Evolutionary conservation across 345 rosid species (phyloP), one percentile per base, ranked within the genome.

Genomic region (Syzygium aromaticum): DNA sequence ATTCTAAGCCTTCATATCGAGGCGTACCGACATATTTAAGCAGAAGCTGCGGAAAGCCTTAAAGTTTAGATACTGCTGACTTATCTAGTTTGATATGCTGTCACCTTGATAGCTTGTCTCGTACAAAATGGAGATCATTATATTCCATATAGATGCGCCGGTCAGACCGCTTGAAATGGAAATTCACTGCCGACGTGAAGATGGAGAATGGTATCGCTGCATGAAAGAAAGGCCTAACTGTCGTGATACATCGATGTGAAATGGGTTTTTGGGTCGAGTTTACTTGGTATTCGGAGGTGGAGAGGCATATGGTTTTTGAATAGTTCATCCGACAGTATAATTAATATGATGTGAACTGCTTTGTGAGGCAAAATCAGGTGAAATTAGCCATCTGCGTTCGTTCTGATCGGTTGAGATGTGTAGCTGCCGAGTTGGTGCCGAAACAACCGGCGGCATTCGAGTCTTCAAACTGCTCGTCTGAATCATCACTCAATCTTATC

Each of bases 1-100:
- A 89, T 87, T 93, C 94, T 8, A 33, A 89, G 83, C 96, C 94
- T 89, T 95, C 96, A 46, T 89, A 90, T 23, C 96, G 94, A 4
- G 91, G 91, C 40, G 87, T 87, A 84, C 90, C 88, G 23, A 87
- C 90, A 89, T 91, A 93, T 77, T 94, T 92, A 85, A 94, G 93
- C 90, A 95, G 90, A 27, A 95, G 92, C 98, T 95, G 61, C 2
- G 0, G 27, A 73, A 73, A 73, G 25, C 82, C 82, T 73, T 19
- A 73, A 73, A 73, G 27, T 38, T 73, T 25, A 73, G 82, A 73
- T 19, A 73, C 82, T 38, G 82, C 11, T 38, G 80, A 38, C 46
- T 73, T 73, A 9, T 73, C 80, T 73, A 33, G 80, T 73, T 9
- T 73, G 82, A 73, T 67, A 33, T 38, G 38, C 6, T 27, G 30